phyloP scores from a whole-genome alignment of 371 early-diverging fungal genomes.

The Vairimorpha necatrix region DNA sequence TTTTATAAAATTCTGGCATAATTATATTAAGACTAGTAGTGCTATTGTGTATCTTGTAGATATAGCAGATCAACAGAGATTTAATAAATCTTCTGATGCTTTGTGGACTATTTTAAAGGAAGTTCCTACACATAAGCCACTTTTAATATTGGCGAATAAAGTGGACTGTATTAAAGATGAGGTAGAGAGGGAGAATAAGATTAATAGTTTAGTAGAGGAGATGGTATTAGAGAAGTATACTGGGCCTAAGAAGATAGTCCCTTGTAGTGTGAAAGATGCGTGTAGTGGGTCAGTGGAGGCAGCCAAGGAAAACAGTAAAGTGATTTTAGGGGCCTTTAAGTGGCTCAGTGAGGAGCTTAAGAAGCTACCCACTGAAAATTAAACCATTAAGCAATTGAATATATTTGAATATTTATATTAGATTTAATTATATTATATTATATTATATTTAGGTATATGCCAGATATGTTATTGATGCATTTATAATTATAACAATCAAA shows the following conservation, averaged over 20 bases:
- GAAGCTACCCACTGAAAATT: slow-evolving; percentile 12
- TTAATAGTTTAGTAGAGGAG: slow-evolving; percentile 15
- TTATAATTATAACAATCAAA: not conserved
- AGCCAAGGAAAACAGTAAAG: slow-evolving; percentile 6
- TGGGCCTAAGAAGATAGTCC: slow-evolving; percentile 23
- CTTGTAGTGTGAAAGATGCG: slow-evolving; percentile 29
- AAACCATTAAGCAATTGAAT: no score
- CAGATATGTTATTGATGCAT: not conserved
- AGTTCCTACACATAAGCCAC: slow-evolving; percentile 42
- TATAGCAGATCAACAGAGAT: slow-evolving; percentile 80
- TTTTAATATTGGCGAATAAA: slow-evolving; percentile 55
- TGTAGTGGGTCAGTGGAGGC: not conserved
- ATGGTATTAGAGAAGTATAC: slow-evolving; percentile 22
- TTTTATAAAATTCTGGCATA: slow-evolving; percentile 65
- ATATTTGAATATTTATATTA: no score
- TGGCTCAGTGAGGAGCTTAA: slow-evolving; percentile 47
- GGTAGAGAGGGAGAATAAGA: slow-evolving; percentile 5
- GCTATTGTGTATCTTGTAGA: slow-evolving; percentile 85
- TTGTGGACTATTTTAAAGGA: slow-evolving; percentile 57
- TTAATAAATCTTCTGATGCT: slow-evolving; percentile 73
- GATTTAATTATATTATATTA: no score
- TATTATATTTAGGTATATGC: no score
- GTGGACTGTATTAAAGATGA: slow-evolving; percentile 37
- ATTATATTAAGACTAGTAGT: slow-evolving; percentile 62
- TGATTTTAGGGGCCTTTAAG: slow-evolving; percentile 41